phyloP scores from a whole-genome alignment of 1,284 basidiomycete genomes.

The Ustilago loliicola region DNA sequence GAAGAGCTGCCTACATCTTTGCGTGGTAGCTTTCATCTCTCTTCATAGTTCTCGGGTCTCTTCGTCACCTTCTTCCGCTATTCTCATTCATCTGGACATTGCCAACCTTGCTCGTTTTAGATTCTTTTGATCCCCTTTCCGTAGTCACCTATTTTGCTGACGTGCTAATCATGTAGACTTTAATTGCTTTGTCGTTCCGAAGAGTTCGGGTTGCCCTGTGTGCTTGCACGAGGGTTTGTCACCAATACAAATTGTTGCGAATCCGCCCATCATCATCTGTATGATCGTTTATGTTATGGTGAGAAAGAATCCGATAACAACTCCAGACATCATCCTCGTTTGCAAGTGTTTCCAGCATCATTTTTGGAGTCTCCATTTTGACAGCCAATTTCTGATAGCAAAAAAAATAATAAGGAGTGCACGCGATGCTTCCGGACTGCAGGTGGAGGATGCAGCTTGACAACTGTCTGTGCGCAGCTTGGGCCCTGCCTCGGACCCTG shows the following conservation, averaged over 20 bases:
- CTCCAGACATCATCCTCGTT: too few species aligned
- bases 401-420: too few species aligned
- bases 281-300: neutral
- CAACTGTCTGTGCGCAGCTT: neutral
- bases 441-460: neutral
- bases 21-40: neutral
- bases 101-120: neutral
- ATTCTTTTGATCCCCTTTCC: neutral
- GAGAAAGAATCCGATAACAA: too few species aligned
- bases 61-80: neutral
- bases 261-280: neutral
- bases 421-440: neutral
- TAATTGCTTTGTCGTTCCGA: slow-evolving; percentile 2
- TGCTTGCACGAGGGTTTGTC: neutral
- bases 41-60: neutral
- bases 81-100: neutral
- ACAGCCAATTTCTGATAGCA: neutral
- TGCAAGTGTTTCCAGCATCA: too few species aligned
- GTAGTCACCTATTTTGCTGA: slow-evolving; percentile 8
- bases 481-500: neutral
- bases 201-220: neutral
- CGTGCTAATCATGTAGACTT: slow-evolving; percentile 22
- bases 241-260: slow-evolving; percentile 1
- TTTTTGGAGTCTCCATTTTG: neutral
- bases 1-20: neutral